These are phyloP conservation scores for Trichoderma pleuroti DNA, from an alignment of 2,329 filamentous ascomycete species.

Conservation along the genomic window DNA sequence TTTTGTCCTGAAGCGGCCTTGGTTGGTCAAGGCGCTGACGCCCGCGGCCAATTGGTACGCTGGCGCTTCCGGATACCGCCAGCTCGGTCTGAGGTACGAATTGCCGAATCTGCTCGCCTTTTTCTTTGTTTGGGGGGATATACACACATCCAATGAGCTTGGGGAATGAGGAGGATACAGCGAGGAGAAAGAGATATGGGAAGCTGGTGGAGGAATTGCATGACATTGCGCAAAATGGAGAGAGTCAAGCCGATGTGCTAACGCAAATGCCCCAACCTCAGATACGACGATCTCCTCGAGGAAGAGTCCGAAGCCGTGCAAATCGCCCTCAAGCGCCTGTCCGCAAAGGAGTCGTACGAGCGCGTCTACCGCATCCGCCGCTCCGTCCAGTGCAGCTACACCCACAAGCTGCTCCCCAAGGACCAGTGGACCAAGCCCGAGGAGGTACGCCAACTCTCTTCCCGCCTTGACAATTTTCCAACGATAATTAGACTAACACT, in stretches of 20 bases:
- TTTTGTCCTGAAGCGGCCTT: conserved; percentile 79
- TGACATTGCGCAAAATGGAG: not conserved
- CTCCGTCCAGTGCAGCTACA: conserved; percentile 73
- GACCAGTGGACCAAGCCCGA: conserved; percentile 57
- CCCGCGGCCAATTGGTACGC: conserved; percentile 86
- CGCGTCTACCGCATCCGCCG: conserved; percentile 95
- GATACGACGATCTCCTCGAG: conserved; percentile 89
- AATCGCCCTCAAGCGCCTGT: conserved; percentile 84
- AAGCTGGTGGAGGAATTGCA: not conserved
- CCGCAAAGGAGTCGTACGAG: conserved; percentile 89
- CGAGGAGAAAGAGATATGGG: not conserved
- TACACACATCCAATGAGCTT: not conserved
- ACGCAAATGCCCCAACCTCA: conserved; percentile 36
- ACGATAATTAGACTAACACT: not conserved
- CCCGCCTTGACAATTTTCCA: not conserved
- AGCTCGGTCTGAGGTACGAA: conserved; percentile 81
- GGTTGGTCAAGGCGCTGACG: conserved; percentile 71
- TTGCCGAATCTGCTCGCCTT: conserved; percentile 1
- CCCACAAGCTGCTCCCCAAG: conserved; percentile 63
- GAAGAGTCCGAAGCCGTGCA: conserved; percentile 88
- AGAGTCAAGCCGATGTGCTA: not conserved
- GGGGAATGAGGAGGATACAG: not conserved
- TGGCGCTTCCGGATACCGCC: conserved; percentile 86
- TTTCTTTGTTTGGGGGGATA: not conserved
- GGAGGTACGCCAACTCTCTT: conserved; percentile 39